These are phyloP conservation scores for Pharus latifolius DNA, from an alignment of 176 grass and related monocot genomes.

Conservation along the genomic window DNA sequence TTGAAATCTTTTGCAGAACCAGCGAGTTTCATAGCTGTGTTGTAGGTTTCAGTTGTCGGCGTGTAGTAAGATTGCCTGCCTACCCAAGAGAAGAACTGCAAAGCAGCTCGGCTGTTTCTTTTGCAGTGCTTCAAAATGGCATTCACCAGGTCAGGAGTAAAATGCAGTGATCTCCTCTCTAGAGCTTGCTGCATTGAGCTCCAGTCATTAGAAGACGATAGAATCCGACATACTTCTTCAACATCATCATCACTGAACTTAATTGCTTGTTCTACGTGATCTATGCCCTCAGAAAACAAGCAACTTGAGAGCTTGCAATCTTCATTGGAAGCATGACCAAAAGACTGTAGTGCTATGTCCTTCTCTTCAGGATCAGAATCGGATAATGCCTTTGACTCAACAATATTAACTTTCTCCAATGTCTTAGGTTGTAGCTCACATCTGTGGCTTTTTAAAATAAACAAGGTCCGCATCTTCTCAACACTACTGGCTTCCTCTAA, in stretches of 20 bases:
- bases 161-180: slow-evolving; percentile 42
- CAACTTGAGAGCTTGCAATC: too few species aligned
- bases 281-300: not conserved
- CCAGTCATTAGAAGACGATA: slow-evolving; percentile 48
- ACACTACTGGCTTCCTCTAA: slow-evolving; percentile 37
- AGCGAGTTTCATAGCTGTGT: slow-evolving; percentile 76
- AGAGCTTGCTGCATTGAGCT: slow-evolving; percentile 34
- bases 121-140: slow-evolving; percentile 47
- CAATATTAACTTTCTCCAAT: not conserved
- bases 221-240: slow-evolving; percentile 50
- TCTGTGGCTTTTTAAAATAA: slow-evolving; percentile 24
- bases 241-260: slow-evolving; percentile 30
- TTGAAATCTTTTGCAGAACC: slow-evolving; percentile 79
- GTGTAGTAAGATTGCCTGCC: slow-evolving; percentile 34
- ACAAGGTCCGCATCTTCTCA: slow-evolving; percentile 26
- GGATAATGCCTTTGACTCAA: not conserved
- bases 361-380: slow-evolving; percentile 10
- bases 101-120: slow-evolving; percentile 41
- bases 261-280: slow-evolving; percentile 16
- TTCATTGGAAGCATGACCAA: slow-evolving; percentile 5
- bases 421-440: not conserved
- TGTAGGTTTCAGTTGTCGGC: slow-evolving; percentile 55
- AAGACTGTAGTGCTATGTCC: not conserved
- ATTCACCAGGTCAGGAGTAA: slow-evolving; percentile 56
- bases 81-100: slow-evolving; percentile 79